Base-by-base conservation (phyloP, 1,284 basidiomycete species). In the Tilletia setariae region DNA sequence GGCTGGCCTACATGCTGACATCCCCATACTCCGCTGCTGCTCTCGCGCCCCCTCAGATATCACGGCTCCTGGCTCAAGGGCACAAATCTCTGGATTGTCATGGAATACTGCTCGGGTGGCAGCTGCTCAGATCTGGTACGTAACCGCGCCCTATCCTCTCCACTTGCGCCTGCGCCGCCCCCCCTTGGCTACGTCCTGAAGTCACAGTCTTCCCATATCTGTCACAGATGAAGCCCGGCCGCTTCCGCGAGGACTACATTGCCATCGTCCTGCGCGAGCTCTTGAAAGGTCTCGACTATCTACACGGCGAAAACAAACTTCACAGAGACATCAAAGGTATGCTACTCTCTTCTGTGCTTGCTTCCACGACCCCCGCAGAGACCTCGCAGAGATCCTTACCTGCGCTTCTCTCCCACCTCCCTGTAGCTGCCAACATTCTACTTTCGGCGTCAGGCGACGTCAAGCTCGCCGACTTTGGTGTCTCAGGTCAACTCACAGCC, bases 401-500 rank as follows among this genome's bases (percentile, higher is more conserved):
- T 19, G 43, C 42, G n/a, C 51, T 21, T 53, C 13, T 53, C 51
- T 7, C 51, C 21, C 21, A 25, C 51, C 51, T n/a, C n/a, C 4
- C 11, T 40, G 35, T 6, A 53, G 92, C 94, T 69, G 94, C 94
- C 67, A 98, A 97, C 83, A 94, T 98, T 73, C 86, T 98, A 15
- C 87, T 99, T 51, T 94, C 92, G 61, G 90, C 93, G 1, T 89
- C 89, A 56, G 95, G 95, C n/a, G 93, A 97, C 76, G 93, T 99
- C 79, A 98, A 98, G 83, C 87, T 99, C 32, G 95, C 96, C 67
- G 95, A 99, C 83, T 99, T 99, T 82, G 95, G 95, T 80, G 95
- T 99, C 2, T 96, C 94, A 1, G 95, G 95, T n/a, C 96, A 98
- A 81, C 87, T 99, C 28, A 97, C 94, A 19, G 83, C 84, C 2